Conservation (phyloP, 2,329 filamentous ascomycete genomes). For the Ophidiomyces ophidiicola region DNA sequence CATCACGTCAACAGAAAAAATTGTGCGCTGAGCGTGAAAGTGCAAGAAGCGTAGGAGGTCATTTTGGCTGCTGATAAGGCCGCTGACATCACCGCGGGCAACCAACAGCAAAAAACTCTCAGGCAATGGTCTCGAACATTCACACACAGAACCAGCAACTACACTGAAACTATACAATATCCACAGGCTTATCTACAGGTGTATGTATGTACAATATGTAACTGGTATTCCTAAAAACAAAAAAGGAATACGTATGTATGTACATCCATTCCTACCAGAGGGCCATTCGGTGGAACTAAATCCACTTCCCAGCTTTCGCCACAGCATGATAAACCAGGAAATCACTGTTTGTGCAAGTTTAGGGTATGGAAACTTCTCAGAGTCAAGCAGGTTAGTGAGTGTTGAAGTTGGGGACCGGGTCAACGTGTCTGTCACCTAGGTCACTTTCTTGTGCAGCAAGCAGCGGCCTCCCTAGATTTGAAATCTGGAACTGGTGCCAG, state of each 20-base stretch:
- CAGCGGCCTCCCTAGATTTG: slow-evolving; percentile 5
- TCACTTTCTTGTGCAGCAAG: slow-evolving; percentile 8
- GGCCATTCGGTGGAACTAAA: too few species aligned
- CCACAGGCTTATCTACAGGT: too few species aligned
- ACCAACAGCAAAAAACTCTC: not conserved
- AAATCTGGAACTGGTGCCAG: slow-evolving; percentile 16
- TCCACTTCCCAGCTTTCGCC: too few species aligned
- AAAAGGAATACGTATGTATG: slow-evolving; percentile 1
- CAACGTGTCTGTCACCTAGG: slow-evolving; percentile 1
- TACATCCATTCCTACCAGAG: too few species aligned
- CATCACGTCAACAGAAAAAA: too few species aligned
- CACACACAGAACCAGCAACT: not conserved
- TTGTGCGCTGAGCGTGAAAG: slow-evolving; percentile 1
- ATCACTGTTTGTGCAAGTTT: not conserved
- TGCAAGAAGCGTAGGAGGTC: not conserved
- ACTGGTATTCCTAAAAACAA: not conserved
- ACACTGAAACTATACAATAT: not conserved
- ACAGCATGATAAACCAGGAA: too few species aligned
- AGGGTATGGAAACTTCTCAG: not conserved
- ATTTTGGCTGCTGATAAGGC: not conserved
- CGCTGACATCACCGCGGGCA: slow-evolving; percentile 3
- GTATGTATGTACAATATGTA: too few species aligned
- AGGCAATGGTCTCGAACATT: not conserved
- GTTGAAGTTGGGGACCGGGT: not conserved
- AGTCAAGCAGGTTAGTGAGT: not conserved